Conservation (phyloP, 805 yeast genomes). For the Saccharomycopsis selenospora region DNA sequence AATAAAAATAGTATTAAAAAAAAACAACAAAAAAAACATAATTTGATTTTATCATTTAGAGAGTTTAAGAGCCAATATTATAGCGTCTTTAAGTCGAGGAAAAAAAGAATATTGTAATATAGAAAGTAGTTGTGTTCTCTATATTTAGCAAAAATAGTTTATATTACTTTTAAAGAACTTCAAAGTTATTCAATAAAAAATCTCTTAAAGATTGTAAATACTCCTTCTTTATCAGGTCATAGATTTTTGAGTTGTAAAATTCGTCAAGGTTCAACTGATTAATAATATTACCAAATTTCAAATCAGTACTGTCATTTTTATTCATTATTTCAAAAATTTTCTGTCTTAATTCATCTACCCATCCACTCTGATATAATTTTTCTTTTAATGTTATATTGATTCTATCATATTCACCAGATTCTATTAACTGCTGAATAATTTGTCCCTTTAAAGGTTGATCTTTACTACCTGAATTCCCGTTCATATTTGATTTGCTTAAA, state of each 20-base stretch:
- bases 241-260: conserved; percentile 14
- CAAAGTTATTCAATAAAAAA: conserved; percentile 18
- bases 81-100: too few relatives aligned
- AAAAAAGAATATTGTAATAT: too few relatives aligned
- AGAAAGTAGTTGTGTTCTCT: too few relatives aligned
- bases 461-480: background rate
- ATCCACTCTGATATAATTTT: conserved; percentile 68
- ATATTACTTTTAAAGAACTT: conserved; percentile 8
- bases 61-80: too few relatives aligned
- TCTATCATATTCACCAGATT: conserved; percentile 75
- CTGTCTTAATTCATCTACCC: conserved; percentile 68
- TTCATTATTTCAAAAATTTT: conserved; percentile 5
- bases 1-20: too few relatives aligned
- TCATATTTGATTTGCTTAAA: background rate
- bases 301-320: conserved; percentile 5
- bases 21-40: too few relatives aligned
- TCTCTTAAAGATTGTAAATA: conserved; percentile 8
- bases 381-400: conserved; percentile 58
- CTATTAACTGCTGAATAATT: conserved; percentile 63
- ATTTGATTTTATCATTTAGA: too few relatives aligned
- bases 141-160: too few relatives aligned
- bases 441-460: conserved; percentile 40
- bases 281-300: conserved; percentile 15
- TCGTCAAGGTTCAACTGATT: conserved; percentile 16
- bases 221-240: conserved; percentile 6